A percentile compares a stretch with the other conserved stretches of the same genome.
Evolutionary conservation across 192 early-diverging fungal genomes (phyloP).

Genomic region (Borealophlyctis nickersoniae): DNA sequence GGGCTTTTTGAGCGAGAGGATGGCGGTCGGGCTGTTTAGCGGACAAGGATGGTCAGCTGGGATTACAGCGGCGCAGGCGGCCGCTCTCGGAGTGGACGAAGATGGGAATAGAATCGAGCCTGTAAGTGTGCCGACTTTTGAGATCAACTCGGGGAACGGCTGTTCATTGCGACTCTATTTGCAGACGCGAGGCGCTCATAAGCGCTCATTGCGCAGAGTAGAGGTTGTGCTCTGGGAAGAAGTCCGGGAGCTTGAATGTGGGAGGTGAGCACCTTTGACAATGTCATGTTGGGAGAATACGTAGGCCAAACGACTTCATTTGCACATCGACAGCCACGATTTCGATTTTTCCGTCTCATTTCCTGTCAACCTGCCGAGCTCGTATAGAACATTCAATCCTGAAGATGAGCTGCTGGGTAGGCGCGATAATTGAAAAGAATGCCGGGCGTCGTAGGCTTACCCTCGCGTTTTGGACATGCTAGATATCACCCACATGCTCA

Average conservation of each 20-base stretch:
- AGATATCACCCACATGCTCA: not conserved
- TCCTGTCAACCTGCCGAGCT: not conserved
- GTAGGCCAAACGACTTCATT: too few relatives aligned
- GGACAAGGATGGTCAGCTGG: not conserved
- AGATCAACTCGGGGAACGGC: not conserved
- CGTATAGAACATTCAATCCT: not conserved
- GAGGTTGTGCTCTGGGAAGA: not conserved
- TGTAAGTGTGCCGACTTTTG: not conserved
- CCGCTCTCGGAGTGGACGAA: too few relatives aligned
- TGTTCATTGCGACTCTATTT: not conserved
- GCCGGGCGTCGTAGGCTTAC: too few relatives aligned
- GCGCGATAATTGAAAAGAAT: too few relatives aligned
- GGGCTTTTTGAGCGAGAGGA: not conserved
- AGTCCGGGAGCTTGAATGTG: not conserved
- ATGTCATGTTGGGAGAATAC: too few relatives aligned
- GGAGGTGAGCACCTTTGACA: too few relatives aligned
- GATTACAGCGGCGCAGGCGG: not conserved
- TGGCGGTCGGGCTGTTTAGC: not conserved
- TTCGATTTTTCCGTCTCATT: not conserved
- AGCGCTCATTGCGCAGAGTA: not conserved
- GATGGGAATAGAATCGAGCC: not conserved
- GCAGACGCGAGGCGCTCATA: not conserved
- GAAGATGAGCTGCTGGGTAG: not conserved
- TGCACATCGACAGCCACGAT: not conserved
- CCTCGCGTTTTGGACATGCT: too few relatives aligned